Conservation (phyloP, 192 early-diverging fungal genomes). For the Rhizophlyctis rosea region DNA sequence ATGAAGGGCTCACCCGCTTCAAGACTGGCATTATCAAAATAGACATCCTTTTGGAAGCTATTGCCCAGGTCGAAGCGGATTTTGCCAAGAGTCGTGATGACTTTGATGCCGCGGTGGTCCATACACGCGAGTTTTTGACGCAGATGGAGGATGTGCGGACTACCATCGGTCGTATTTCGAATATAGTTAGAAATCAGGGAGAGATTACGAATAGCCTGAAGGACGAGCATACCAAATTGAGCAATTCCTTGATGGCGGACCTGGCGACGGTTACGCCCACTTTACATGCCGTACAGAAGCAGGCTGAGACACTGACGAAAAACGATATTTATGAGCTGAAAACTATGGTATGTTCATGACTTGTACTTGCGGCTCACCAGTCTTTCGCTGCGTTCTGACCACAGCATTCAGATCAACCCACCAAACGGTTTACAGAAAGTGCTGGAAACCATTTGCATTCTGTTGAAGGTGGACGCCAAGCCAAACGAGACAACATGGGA, state of each 20-base stretch:
- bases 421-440: conserved; percentile 19
- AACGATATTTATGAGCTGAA: conserved; percentile 36
- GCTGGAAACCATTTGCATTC: conserved; percentile 20
- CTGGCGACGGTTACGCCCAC: conserved; percentile 17
- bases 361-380: not conserved
- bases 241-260: conserved; percentile 11
- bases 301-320: conserved; percentile 15
- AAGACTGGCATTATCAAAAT: not conserved
- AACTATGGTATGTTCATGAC: not conserved
- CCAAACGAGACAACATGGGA: conserved; percentile 29
- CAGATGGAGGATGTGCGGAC: conserved; percentile 22
- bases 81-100: not conserved
- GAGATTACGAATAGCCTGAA: conserved; percentile 11
- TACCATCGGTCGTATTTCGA: not conserved
- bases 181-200: not conserved
- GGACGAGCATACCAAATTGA: conserved; percentile 18
- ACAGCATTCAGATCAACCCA: conserved; percentile 28
- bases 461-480: conserved; percentile 18
- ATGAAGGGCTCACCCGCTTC: not conserved
- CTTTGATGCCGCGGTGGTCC: conserved; percentile 6
- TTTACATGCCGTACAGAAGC: conserved; percentile 13
- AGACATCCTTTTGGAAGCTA: not conserved
- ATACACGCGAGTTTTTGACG: conserved; percentile 16
- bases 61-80: not conserved
- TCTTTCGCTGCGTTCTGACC: not conserved